Evolutionary conservation across 2,329 filamentous ascomycete genomes (phyloP), one percentile per base, ranked within the genome.

Genomic region (Alternaria dauci): DNA sequence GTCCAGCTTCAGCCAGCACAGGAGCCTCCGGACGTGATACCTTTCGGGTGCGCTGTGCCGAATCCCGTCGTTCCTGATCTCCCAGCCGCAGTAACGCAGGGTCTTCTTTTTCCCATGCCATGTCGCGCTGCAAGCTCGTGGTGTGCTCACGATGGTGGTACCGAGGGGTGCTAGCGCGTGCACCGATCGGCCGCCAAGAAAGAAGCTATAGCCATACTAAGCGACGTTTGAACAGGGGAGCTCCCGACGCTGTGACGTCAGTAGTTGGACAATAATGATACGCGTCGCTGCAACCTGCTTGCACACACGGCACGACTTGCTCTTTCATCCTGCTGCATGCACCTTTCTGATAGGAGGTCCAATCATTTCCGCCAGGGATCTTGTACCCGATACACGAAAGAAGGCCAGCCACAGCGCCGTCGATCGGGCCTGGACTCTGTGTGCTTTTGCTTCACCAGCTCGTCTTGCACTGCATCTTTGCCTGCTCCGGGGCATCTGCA

Each of bases 381-480:
- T 53, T 53, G 58, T 52, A 46, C 52, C 55, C 67, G 70, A 71
- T 72, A 62, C 51, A 61, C 63, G 61, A 67, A 61, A 67, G 65
- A 58, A 44, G 60, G 34, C 48, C 60, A 60, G 68, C 68, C 68
- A 71, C 70, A 65, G 59, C 41, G 50, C 58, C 52, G 71, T 67
- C 66, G 68, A 77, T 77, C 71, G 71, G 58, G 69, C 65, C 70
- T 71, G 64, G 69, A 69, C 51, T 62, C 52, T 57, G 47, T 41
- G 58, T 59, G 58, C 58, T 60, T 55, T 59, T 59, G 60, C 60
- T 55, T 30, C 56, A 43, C 51, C 26, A 59, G 39, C 52, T 41
- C 26, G 20, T 38, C 26, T 34, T 36, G 32, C 41, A 8, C 30
- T 42, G 18, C 41, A 26, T 25, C 25, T 18, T 28, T 30, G 14